These are phyloP conservation scores for Aspergillus baeticus DNA, from an alignment of 495 filamentous ascomycete species.

Conservation along the genomic window DNA sequence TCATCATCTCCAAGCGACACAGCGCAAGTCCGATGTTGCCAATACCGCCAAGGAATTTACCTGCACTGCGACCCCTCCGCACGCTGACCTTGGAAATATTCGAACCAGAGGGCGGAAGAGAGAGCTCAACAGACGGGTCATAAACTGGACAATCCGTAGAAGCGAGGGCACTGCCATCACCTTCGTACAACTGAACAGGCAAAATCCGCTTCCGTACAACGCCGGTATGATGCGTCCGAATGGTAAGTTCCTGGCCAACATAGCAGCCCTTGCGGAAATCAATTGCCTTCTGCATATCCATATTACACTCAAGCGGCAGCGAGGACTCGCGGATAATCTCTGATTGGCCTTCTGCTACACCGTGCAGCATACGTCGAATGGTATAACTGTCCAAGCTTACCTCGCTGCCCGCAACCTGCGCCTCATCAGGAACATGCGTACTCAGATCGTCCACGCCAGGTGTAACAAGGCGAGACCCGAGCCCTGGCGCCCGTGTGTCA, in stretches of 20 bases:
- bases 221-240: conserved; percentile 88
- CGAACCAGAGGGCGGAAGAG: conserved; percentile 30
- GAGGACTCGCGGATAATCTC: conserved; percentile 71
- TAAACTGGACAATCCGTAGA: conserved; percentile 50
- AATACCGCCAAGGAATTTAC: conserved; percentile 72
- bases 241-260: conserved; percentile 93
- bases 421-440: conserved; percentile 35
- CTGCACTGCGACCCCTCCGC: conserved; percentile 64
- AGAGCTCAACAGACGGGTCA: conserved; percentile 34
- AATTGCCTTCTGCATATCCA: conserved; percentile 78
- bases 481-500: conserved; percentile 65
- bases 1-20: conserved; percentile 89
- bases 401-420: conserved; percentile 33
- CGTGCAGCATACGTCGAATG: conserved; percentile 70
- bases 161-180: conserved; percentile 29
- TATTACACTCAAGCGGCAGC: conserved; percentile 78
- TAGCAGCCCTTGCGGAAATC: conserved; percentile 98
- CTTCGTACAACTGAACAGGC: conserved; percentile 72
- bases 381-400: conserved; percentile 51
- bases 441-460: conserved; percentile 41
- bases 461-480: conserved; percentile 61
- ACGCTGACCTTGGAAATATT: conserved; percentile 47
- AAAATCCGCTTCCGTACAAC: conserved; percentile 90
- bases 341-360: conserved; percentile 77
- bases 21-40: conserved; percentile 88